These are phyloP conservation scores for Acanthamoeba sp. DNA, from an alignment of 208 protist species.

Conservation along the genomic window DNA sequence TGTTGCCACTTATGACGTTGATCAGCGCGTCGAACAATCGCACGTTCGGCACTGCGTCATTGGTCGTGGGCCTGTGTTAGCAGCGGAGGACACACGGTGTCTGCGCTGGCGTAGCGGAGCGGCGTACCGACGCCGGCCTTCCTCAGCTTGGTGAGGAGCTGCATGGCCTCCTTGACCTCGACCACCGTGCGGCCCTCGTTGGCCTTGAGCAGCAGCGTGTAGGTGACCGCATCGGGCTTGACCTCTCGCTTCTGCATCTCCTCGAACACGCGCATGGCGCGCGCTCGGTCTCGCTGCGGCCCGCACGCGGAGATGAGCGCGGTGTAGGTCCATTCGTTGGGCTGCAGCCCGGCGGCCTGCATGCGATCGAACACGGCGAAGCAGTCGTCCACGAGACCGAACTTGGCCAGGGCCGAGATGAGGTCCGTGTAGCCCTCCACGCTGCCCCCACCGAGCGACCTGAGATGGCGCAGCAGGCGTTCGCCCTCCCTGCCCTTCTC, in stretches of 20 bases:
- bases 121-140: constrained; percentile 25
- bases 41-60: neutral
- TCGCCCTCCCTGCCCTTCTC: constrained; percentile 57
- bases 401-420: constrained; percentile 24
- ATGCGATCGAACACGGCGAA: constrained; percentile 47
- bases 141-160: neutral
- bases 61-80: too few relatives aligned
- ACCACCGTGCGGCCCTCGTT: constrained; percentile 38
- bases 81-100: neutral
- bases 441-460: neutral
- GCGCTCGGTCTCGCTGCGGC: neutral
- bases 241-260: constrained; percentile 2
- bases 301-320: constrained; percentile 41
- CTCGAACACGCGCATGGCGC: constrained; percentile 6
- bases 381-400: constrained; percentile 20
- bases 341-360: neutral
- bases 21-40: constrained; percentile 56
- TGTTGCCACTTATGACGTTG: constrained; percentile 40
- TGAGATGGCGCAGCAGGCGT: constrained; percentile 29
- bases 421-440: constrained; percentile 60
- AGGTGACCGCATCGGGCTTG: constrained; percentile 52
- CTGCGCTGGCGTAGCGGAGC: neutral
- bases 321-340: constrained; percentile 54
- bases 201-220: constrained; percentile 60
- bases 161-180: constrained; percentile 43